A percentile compares a stretch with the other conserved stretches of the same genome.
Conservation (phyloP, 352 stramenopile species). For the Phytophthora sp. region DNA sequence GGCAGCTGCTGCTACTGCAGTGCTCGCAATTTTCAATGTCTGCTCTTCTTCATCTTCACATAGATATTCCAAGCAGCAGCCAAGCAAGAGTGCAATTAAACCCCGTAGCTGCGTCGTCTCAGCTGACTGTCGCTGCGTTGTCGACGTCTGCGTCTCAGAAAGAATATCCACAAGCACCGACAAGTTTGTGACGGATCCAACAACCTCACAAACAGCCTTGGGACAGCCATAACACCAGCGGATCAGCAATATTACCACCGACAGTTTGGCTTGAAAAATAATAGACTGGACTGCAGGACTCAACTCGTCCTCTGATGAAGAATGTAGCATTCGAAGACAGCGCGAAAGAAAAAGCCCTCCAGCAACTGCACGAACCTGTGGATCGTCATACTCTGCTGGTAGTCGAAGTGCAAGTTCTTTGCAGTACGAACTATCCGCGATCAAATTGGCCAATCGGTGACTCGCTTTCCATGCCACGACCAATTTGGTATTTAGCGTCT, state of each 20-base stretch:
- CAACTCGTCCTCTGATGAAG: conserved; percentile 1
- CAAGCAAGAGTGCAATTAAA: conserved; percentile 58
- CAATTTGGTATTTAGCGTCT: conserved; percentile 34
- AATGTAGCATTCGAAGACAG: conserved; percentile 53
- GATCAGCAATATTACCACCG: conserved; percentile 59
- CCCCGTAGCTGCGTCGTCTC: conserved; percentile 50
- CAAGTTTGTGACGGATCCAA: conserved; percentile 63
- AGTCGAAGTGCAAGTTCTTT: conserved; percentile 77
- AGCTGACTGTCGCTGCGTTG: conserved; percentile 13
- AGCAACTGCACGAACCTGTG: conserved; percentile 53
- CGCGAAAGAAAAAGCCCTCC: conserved; percentile 70
- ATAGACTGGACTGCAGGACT: conserved; percentile 33
- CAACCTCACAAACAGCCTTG: conserved; percentile 63
- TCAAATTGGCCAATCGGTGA: conserved; percentile 58
- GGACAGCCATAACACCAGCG: conserved; percentile 65
- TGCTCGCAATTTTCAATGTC: conserved; percentile 29
- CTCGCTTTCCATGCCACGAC: conserved; percentile 69
- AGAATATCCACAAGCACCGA: conserved; percentile 58
- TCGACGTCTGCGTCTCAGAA: neutral
- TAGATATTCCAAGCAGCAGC: conserved; percentile 64
- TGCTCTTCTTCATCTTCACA: conserved; percentile 42
- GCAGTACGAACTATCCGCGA: conserved; percentile 62
- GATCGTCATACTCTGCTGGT: conserved; percentile 49
- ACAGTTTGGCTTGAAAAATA: conserved; percentile 63
- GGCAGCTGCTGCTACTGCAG: conserved; percentile 12